phyloP scores from a whole-genome alignment of 352 stramenopile species.

The Globisporangium cylindrosporum region DNA sequence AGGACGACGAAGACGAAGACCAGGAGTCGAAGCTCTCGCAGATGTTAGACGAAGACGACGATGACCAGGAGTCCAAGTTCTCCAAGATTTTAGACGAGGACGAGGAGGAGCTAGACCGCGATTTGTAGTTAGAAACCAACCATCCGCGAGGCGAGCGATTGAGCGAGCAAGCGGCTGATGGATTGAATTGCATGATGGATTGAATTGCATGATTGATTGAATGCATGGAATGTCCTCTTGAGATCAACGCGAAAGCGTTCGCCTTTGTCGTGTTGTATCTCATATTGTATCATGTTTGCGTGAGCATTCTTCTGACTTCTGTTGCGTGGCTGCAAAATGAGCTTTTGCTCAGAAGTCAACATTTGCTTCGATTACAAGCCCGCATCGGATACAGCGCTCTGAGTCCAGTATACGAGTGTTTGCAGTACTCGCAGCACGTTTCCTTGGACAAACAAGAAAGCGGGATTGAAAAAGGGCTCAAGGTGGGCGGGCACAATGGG shows the following conservation, averaged over 20 bases:
- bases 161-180: slow-evolving; percentile 1
- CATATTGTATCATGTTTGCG: neutral
- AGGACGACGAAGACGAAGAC: slow-evolving; percentile 75
- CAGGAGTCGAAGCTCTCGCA: slow-evolving; percentile 73
- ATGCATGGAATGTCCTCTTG: slow-evolving; percentile 3
- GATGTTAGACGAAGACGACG: slow-evolving; percentile 71
- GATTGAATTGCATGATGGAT: slow-evolving; percentile 9
- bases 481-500: slow-evolving; percentile 44
- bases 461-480: neutral
- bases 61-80: slow-evolving; percentile 74
- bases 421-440: neutral
- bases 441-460: neutral
- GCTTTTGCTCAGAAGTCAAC: neutral
- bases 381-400: neutral
- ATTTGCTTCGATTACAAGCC: neutral
- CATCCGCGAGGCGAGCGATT: slow-evolving; percentile 1
- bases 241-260: neutral
- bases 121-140: slow-evolving; percentile 51
- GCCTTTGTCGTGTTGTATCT: neutral
- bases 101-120: slow-evolving; percentile 49
- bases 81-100: slow-evolving; percentile 72
- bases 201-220: slow-evolving; percentile 6
- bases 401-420: neutral
- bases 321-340: neutral
- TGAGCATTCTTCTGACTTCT: neutral